phyloP scores from a whole-genome alignment of 1,139 yeast species.

The Waltiozyma sp. region DNA sequence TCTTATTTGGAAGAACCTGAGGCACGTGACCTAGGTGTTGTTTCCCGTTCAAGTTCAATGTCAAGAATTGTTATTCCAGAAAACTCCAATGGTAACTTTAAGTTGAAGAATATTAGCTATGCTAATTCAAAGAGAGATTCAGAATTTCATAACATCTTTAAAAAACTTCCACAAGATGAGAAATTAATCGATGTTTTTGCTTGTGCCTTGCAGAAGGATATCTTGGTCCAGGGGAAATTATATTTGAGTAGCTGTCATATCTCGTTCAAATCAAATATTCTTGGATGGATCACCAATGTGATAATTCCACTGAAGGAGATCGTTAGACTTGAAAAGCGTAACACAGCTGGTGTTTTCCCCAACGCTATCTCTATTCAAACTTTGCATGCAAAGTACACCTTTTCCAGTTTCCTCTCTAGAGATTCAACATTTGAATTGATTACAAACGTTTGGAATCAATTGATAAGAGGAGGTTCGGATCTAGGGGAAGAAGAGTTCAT shows the following conservation, averaged over 20 bases:
- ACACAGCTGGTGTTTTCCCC: conserved; percentile 65
- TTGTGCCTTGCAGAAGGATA: conserved; percentile 65
- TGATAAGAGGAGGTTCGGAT: conserved; percentile 16
- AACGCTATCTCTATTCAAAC: conserved; percentile 66
- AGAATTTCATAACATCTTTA: conserved; percentile 52
- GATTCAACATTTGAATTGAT: conserved; percentile 55
- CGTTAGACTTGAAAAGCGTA: conserved; percentile 58
- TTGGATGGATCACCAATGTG: conserved; percentile 64
- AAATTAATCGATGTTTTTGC: conserved; percentile 51
- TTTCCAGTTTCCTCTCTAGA: conserved; percentile 63
- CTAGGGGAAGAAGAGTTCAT: conserved; percentile 3
- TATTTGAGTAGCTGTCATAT: conserved; percentile 49
- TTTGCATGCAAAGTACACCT: conserved; percentile 56
- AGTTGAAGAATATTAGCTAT: conserved; percentile 20
- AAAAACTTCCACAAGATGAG: conserved; percentile 42
- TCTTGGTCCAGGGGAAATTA: conserved; percentile 61
- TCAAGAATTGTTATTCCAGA: neutral
- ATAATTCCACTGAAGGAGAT: conserved; percentile 61
- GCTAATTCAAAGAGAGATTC: conserved; percentile 37
- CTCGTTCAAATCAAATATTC: conserved; percentile 61
- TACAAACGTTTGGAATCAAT: conserved; percentile 48
- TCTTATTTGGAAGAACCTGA: too few relatives aligned
- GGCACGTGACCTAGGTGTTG: neutral
- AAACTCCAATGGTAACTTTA: conserved; percentile 3
- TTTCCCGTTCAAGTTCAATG: neutral